Base-by-base conservation (phyloP, 164 flowering plant species). In the Aristolochia contorta region DNA sequence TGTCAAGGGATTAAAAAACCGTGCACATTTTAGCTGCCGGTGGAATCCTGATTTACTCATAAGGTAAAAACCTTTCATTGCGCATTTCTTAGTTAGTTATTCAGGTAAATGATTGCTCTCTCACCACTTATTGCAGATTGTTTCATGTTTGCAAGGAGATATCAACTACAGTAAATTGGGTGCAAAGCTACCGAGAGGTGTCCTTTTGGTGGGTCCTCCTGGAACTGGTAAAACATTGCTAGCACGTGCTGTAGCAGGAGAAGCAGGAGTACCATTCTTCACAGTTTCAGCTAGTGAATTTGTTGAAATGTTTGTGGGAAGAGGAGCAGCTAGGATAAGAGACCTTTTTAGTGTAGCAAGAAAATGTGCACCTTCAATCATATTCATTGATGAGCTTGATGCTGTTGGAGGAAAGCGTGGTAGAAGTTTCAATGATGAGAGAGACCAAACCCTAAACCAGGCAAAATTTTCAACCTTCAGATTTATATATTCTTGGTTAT, bases 391-490 rank as follows among this genome's bases (percentile, higher is more conserved):
- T 69, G 99, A 93, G 72, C 93, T 93, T 63, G 99, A 90, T 75
- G 97, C 99, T 33, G 97, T 93, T 59, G 99, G 99, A 62, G 97
- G 97, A 53, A 90, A 84, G 67, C 94, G 97, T 66, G 99, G 99
- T 25, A 78, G 95, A 75, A 93, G 97, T 73, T 90, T 90, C 80
- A 90, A 93, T 74, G 99, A 93, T 73, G 99, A 93, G 68, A 81
- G 97, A 58, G 99, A 93, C 69, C 99, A 93, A 69, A 93, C 99
- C 47, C 70, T 93, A 53, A 93, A 88, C 73, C 99, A 93, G 89
- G 99, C 67, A 80, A 22, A 71, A 0, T 62, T 16, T 54, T 32
- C 12, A 30, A 18, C 56, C 43, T 50, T 55, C 16, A 49, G 16
- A 27, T 10, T 50, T 60, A 53, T 45, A 59, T 49, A 8, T 3